Percentiles rank a stretch among this genome's conserved stretches.
These are phyloP conservation scores for Rosa lucieae DNA, from an alignment of 306 rosid genomes.

Conservation along the genomic window DNA sequence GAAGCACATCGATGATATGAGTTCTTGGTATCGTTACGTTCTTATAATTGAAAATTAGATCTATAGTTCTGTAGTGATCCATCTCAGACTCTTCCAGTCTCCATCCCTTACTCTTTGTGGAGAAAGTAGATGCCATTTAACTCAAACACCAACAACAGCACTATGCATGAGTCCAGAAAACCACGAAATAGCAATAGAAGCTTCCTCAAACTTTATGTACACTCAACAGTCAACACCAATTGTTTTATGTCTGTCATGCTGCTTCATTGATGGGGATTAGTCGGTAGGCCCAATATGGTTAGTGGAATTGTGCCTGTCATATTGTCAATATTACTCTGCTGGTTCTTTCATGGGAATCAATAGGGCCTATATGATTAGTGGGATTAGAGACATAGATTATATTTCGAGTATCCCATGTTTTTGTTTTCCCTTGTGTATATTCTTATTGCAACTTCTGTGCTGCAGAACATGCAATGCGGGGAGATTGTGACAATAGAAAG, in stretches of 20 bases:
- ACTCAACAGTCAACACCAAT: slow-evolving; percentile 22
- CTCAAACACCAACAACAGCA: background rate
- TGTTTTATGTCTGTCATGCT: slow-evolving; percentile 37
- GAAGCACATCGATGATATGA: background rate
- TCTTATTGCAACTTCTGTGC: slow-evolving; percentile 16
- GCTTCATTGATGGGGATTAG: slow-evolving; percentile 2
- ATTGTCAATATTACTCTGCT: slow-evolving; percentile 31
- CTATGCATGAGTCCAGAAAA: slow-evolving; percentile 17
- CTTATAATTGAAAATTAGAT: background rate
- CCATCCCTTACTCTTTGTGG: slow-evolving; percentile 1
- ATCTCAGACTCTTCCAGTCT: background rate
- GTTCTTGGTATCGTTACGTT: background rate
- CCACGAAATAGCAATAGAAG: slow-evolving; percentile 24
- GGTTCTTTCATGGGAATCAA: slow-evolving; percentile 30
- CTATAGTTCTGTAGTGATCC: background rate
- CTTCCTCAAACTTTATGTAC: slow-evolving; percentile 27
- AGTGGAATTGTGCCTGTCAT: slow-evolving; percentile 32
- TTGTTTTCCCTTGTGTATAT: background rate
- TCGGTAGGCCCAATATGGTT: background rate
- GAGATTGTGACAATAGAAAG: slow-evolving; percentile 77
- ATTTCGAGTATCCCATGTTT: slow-evolving; percentile 22
- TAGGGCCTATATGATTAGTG: slow-evolving; percentile 38
- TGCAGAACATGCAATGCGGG: slow-evolving; percentile 68
- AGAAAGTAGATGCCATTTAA: background rate
- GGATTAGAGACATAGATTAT: slow-evolving; percentile 30